Conservation (phyloP, 2,329 filamentous ascomycete species). For the Emmonsia crescens region DNA sequence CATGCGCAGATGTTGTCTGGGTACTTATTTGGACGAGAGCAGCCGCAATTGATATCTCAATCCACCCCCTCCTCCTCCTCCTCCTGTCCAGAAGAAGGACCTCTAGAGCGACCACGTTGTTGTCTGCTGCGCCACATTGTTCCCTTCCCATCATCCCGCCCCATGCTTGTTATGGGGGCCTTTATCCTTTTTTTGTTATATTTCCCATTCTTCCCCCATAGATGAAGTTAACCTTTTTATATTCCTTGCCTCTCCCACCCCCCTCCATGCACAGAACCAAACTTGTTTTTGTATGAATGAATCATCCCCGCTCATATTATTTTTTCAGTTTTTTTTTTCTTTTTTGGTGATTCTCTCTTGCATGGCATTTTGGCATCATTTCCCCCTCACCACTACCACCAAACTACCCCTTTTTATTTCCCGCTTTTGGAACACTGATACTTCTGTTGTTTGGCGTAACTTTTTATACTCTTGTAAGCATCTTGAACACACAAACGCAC, state of each 20-base stretch:
- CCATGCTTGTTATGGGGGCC: background rate
- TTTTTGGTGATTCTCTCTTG: background rate
- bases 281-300: background rate
- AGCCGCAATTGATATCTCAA: background rate
- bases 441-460: background rate
- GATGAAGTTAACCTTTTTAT: background rate
- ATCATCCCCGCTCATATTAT: background rate
- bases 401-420: background rate
- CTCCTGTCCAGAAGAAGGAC: background rate
- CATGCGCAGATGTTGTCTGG: background rate
- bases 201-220: background rate
- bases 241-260: background rate
- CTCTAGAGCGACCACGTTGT: background rate
- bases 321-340: background rate
- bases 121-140: conserved; percentile 5
- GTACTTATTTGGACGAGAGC: background rate
- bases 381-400: background rate
- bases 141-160: background rate
- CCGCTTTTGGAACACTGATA: background rate
- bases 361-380: background rate
- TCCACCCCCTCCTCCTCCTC: background rate
- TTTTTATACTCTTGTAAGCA: background rate
- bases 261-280: background rate
- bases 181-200: background rate
- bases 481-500: background rate